Conservation (phyloP, 2,329 filamentous ascomycete species). For the Alternaria novae-zelandiae region DNA sequence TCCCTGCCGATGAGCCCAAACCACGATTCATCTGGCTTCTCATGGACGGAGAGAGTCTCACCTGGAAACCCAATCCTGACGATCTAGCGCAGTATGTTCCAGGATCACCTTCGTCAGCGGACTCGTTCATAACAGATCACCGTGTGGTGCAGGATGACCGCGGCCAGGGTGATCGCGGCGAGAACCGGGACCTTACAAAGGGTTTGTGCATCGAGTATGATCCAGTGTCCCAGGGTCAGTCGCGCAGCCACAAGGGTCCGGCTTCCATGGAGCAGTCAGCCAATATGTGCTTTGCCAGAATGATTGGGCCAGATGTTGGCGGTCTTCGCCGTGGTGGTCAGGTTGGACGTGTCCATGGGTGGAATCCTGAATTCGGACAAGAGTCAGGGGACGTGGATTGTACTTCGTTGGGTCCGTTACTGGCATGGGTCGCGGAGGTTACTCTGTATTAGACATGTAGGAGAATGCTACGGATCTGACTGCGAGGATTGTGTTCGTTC, state of each 20-base stretch:
- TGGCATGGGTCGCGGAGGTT: neutral
- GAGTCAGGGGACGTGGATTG: neutral
- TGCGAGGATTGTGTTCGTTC: neutral
- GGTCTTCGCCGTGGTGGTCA: neutral
- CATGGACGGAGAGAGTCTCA: neutral
- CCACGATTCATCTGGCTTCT: slow-evolving; percentile 3
- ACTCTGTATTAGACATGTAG: neutral
- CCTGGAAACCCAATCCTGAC: neutral
- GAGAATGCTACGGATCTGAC: neutral
- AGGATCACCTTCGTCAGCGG: neutral
- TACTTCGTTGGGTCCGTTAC: neutral
- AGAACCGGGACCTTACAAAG: neutral
- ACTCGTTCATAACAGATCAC: neutral
- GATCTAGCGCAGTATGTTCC: neutral
- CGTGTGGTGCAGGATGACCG: neutral
- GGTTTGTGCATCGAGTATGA: neutral
- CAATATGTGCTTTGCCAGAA: neutral
- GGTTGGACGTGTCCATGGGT: neutral
- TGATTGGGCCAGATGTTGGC: neutral
- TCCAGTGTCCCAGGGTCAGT: neutral
- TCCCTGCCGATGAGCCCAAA: neutral
- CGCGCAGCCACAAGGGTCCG: neutral
- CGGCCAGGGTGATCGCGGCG: too few relatives aligned
- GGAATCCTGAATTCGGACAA: neutral
- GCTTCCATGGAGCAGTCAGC: neutral